Conservation (phyloP, 1,139 yeast species). For the Kodamaea ohmeri region DNA sequence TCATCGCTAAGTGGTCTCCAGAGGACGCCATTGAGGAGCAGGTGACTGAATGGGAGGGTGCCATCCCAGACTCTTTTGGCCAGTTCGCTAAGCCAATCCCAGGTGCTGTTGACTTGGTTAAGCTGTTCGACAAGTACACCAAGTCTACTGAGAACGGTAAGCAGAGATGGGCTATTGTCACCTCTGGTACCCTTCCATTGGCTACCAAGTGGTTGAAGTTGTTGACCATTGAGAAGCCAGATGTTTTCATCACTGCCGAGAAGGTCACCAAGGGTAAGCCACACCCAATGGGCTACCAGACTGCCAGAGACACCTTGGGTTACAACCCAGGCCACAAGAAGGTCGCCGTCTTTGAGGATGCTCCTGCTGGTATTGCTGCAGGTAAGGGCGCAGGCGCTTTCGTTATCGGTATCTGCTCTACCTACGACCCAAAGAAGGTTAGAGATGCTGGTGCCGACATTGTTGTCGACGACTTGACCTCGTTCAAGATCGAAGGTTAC, state of each 20-base stretch:
- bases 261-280: constrained; percentile 78
- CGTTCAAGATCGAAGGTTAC: constrained; percentile 43
- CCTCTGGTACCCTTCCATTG: constrained; percentile 75
- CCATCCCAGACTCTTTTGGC: constrained; percentile 70
- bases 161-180: constrained; percentile 78
- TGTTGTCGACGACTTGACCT: constrained; percentile 68
- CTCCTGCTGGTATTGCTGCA: constrained; percentile 83
- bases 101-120: constrained; percentile 67
- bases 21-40: constrained; percentile 66
- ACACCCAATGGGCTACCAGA: constrained; percentile 75
- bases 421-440: constrained; percentile 67
- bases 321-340: constrained; percentile 43
- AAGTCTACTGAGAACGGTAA: constrained; percentile 42
- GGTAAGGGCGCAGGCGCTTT: constrained; percentile 84
- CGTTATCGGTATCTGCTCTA: constrained; percentile 80
- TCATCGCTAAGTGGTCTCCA: constrained; percentile 71
- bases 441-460: constrained; percentile 77
- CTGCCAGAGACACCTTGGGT: constrained; percentile 60
- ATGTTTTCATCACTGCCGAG: constrained; percentile 76
- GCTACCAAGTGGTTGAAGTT: constrained; percentile 78
- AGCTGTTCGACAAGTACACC: constrained; percentile 47
- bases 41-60: constrained; percentile 67
- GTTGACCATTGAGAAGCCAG: constrained; percentile 61
- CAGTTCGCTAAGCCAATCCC: constrained; percentile 69
- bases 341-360: constrained; percentile 80